Evolutionary conservation across 2,329 filamentous ascomycete genomes (phyloP).

Genomic region (Cladosporium austrohemisphaericum): DNA sequence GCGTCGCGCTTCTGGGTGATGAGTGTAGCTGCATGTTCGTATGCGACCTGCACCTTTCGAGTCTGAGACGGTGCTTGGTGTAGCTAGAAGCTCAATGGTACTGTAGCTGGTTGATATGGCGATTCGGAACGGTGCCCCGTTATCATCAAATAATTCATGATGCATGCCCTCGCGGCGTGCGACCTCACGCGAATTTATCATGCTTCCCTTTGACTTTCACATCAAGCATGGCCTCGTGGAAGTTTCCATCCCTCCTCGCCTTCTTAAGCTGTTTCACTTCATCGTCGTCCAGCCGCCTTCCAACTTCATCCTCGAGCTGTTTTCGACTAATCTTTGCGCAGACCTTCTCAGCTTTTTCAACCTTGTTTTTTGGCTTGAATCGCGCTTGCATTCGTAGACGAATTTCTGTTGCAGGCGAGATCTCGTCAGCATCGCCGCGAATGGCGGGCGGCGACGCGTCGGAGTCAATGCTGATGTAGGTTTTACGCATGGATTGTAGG

Average conservation of each 20-base stretch:
- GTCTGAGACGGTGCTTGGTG: no score
- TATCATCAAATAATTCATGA: no score
- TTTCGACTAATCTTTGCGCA: slow-evolving; percentile 79
- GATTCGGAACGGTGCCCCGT: no score
- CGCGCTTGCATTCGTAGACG: slow-evolving; percentile 90
- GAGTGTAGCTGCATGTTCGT: no score
- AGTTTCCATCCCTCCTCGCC: slow-evolving; percentile 80
- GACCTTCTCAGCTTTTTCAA: slow-evolving; percentile 77
- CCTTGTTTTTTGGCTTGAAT: slow-evolving; percentile 81
- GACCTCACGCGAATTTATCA: slow-evolving; percentile 64
- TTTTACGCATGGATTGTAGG: slow-evolving; percentile 53
- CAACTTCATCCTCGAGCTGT: slow-evolving; percentile 48
- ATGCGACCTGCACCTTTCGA: no score
- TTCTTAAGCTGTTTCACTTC: slow-evolving; percentile 81
- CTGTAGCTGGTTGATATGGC: no score
- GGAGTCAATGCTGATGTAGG: slow-evolving; percentile 59
- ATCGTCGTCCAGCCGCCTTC: slow-evolving; percentile 55
- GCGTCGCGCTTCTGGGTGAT: no score
- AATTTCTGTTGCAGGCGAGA: slow-evolving; percentile 59
- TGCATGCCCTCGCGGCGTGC: no score
- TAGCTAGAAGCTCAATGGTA: no score
- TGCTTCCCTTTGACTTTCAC: slow-evolving; percentile 90
- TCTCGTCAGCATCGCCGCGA: slow-evolving; percentile 68
- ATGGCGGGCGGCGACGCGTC: slow-evolving; percentile 57
- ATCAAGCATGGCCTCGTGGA: slow-evolving; percentile 80